Evolutionary conservation across 208 protist species (phyloP).

Genomic region (Endotrypanum monterogeii): DNA sequence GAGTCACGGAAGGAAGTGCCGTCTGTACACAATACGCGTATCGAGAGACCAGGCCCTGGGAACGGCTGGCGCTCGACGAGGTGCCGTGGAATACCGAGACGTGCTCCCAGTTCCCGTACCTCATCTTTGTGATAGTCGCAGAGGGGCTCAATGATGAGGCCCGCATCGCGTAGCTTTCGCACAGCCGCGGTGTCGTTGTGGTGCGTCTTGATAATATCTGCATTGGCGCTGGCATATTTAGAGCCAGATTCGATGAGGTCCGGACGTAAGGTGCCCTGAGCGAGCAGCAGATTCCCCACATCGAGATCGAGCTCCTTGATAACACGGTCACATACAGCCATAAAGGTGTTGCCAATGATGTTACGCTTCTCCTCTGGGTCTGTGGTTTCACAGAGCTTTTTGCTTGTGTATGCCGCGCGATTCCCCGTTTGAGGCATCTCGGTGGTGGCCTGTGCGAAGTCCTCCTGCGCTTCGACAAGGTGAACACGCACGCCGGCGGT

Average conservation of each 20-base stretch:
- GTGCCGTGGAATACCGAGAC: slow-evolving; percentile 92
- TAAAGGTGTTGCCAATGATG: slow-evolving; percentile 99
- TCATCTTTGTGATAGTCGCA: slow-evolving; percentile 98
- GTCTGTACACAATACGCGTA: slow-evolving; percentile 95
- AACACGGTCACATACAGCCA: slow-evolving; percentile 86
- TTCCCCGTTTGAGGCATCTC: slow-evolving; percentile 60
- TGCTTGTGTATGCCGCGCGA: slow-evolving; percentile 58
- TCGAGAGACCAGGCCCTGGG: slow-evolving; percentile 98
- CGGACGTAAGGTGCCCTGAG: slow-evolving; percentile 96
- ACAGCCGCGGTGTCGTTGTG: slow-evolving; percentile 98
- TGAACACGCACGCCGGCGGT: slow-evolving; percentile 76
- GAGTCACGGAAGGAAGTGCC: slow-evolving; percentile 58
- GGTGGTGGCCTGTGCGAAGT: slow-evolving; percentile 84
- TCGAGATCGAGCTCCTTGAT: slow-evolving; percentile 75
- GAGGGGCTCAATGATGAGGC: slow-evolving; percentile 97
- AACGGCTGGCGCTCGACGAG: slow-evolving; percentile 95
- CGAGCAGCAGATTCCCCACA: slow-evolving; percentile 73
- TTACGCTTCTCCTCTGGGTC: slow-evolving; percentile 96
- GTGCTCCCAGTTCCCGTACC: slow-evolving; percentile 93
- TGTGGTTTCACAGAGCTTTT: slow-evolving; percentile 52
- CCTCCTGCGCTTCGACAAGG: slow-evolving; percentile 65
- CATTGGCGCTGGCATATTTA: slow-evolving; percentile 75
- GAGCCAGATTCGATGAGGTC: slow-evolving; percentile 97
- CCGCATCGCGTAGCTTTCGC: slow-evolving; percentile 89
- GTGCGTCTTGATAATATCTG: slow-evolving; percentile 98